Base-by-base conservation (phyloP, 2,329 filamentous ascomycete genomes). In the Hirsutella rhossiliensis region DNA sequence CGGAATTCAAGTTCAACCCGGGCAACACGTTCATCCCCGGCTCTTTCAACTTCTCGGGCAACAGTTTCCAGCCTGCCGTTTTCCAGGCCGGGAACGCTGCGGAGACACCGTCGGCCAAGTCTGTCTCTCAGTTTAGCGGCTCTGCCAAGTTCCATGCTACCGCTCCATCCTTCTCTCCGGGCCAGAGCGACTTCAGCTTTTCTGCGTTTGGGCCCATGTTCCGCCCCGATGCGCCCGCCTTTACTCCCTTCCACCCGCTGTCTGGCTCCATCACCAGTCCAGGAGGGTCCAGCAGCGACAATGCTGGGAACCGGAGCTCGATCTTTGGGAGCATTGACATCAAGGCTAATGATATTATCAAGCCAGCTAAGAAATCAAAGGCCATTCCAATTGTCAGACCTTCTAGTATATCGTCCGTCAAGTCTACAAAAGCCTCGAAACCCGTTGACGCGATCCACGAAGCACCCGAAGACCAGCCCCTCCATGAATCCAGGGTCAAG, bases 1-100 rank as follows among this genome's bases (percentile, higher is more conserved):
- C 88, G 40, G 87, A 92, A 56, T 96, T 96, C 69, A 87, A 82
- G 54, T 90, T 90, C 62, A 76, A 78, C 48, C 75, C 75, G 4
- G 60, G 64, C 11, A 73, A 60, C 54, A 64, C 62, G 23, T 78
- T 78, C 54, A 66, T 70, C 32, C 68, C 72, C 30, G 60, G 64
- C 15, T 62, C 71, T 43, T 76, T 77, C 54, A 65, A 65, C 34
- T 78, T 78, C 48, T 63, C 65, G 19, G 60, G 58, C 36, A 66
- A 56, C 41, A 55, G 53, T 40, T 72, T 73, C 58, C 70, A 79
- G 51, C 70, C 75, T 5, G 52, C 66, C 8, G 62, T 66, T 3
- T 72, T 72, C 57, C 67, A 70, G 47, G 62, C 65, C 32, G 60
- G 49, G 13, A 30, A 52, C 39, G 44, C 43, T 27, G n/a, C 31